These are phyloP conservation scores for Leptographium radiaticola DNA, from an alignment of 2,329 filamentous ascomycete species.

Conservation along the genomic window DNA sequence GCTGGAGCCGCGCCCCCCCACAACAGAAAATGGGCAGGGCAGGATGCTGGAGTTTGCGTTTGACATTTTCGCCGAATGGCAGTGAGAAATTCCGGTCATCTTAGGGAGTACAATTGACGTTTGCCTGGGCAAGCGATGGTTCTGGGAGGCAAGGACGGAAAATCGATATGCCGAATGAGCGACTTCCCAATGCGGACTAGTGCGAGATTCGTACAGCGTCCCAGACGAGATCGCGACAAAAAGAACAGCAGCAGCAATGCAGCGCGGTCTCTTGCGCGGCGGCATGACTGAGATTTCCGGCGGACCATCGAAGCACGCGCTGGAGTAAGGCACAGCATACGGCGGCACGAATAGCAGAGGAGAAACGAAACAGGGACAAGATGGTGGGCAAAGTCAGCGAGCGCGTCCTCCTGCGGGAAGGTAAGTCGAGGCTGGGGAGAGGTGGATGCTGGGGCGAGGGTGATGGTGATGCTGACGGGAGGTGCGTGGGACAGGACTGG, in stretches of 20 bases:
- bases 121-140: too few relatives aligned
- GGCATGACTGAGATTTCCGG: neutral
- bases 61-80: too few relatives aligned
- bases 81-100: too few relatives aligned
- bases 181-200: neutral
- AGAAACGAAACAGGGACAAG: neutral
- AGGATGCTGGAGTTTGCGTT: too few relatives aligned
- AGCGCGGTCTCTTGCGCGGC: neutral
- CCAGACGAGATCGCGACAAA: conserved; percentile 7
- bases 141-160: neutral
- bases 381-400: conserved; percentile 56
- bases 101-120: too few relatives aligned
- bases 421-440: conserved; percentile 23
- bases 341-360: neutral
- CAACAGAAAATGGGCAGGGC: too few relatives aligned
- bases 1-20: too few relatives aligned
- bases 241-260: neutral
- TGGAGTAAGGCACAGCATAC: neutral
- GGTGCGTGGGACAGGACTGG: conserved; percentile 50
- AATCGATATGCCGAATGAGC: neutral
- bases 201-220: neutral
- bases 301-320: neutral
- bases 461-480: neutral
- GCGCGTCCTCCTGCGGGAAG: conserved; percentile 49
- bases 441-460: neutral